These are phyloP conservation scores for Saccharomyces cerevisiae DNA, from an alignment of 805 yeast species.

Conservation along the genomic window DNA sequence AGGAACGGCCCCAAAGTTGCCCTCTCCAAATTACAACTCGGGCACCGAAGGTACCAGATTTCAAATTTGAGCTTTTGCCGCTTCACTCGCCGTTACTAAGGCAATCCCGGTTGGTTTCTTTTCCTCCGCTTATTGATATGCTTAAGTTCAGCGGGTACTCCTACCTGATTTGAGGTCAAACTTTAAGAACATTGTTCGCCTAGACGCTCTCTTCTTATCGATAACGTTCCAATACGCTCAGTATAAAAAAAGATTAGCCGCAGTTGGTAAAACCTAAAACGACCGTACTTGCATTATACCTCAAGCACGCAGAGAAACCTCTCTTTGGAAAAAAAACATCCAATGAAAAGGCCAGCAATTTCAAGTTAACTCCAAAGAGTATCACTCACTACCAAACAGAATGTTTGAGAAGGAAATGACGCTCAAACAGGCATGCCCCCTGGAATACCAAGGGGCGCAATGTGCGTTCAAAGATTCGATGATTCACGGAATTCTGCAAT, in stretches of 20 bases:
- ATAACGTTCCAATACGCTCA: not conserved
- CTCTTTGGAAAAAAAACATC: slow-evolving; percentile 5
- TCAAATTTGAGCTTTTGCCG: slow-evolving; percentile 36
- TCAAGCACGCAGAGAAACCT: not conserved
- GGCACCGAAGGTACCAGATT: slow-evolving; percentile 34
- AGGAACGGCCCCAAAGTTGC: slow-evolving; percentile 28
- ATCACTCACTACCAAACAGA: slow-evolving; percentile 31
- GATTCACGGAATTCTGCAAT: slow-evolving; percentile 34
- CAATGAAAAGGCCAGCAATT: slow-evolving; percentile 23
- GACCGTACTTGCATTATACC: slow-evolving; percentile 7
- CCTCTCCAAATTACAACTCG: slow-evolving; percentile 36
- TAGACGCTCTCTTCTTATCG: slow-evolving; percentile 4
- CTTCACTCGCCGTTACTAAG: slow-evolving; percentile 39
- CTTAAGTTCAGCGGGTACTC: slow-evolving; percentile 40
- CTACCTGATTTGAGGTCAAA: slow-evolving; percentile 35
- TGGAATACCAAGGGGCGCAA: slow-evolving; percentile 37
- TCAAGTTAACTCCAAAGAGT: slow-evolving; percentile 28
- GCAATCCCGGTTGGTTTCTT: slow-evolving; percentile 41
- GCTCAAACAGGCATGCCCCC: slow-evolving; percentile 36
- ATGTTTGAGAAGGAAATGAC: slow-evolving; percentile 33
- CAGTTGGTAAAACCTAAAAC: slow-evolving; percentile 22
- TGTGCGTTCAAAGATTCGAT: slow-evolving; percentile 41
- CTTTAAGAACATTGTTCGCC: slow-evolving; percentile 21
- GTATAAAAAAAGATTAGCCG: slow-evolving; percentile 6
- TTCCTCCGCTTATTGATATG: slow-evolving; percentile 40